Conservation (phyloP, 2,329 filamentous ascomycete genomes). For the Lachnellula willkommii region DNA sequence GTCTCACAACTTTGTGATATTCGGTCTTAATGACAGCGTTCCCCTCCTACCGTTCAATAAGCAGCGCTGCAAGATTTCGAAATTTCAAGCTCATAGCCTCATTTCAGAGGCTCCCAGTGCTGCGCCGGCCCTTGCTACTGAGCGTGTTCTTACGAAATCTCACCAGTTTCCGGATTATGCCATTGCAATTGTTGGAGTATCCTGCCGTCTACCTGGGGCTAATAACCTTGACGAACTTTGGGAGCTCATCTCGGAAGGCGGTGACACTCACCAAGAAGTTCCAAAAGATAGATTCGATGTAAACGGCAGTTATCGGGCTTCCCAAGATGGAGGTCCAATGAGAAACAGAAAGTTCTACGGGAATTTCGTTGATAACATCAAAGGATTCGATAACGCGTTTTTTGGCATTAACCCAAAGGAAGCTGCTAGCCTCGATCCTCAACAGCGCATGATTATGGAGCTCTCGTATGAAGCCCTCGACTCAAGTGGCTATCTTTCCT, state of each 20-base stretch:
- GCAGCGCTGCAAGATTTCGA: background rate
- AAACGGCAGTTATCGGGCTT: conserved; percentile 4
- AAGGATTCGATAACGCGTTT: conserved; percentile 13
- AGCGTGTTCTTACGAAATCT: too few species aligned
- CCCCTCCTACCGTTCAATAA: background rate
- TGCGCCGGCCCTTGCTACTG: too few species aligned
- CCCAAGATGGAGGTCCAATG: background rate
- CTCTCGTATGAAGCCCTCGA: conserved; percentile 8
- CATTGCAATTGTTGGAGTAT: conserved; percentile 49
- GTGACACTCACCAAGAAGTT: conserved; percentile 28
- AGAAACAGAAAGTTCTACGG: background rate
- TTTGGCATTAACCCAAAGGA: conserved; percentile 10
- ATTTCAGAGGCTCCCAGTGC: too few species aligned
- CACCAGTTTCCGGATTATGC: conserved; percentile 10
- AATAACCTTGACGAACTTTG: conserved; percentile 59
- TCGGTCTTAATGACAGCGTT: background rate
- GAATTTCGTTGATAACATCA: conserved; percentile 10
- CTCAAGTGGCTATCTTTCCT: background rate
- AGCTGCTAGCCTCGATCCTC: conserved; percentile 23
- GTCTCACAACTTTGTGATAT: background rate
- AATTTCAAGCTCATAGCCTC: background rate
- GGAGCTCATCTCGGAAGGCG: conserved; percentile 65
- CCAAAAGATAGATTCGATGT: conserved; percentile 12
- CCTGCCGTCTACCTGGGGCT: conserved; percentile 47
- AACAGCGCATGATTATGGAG: conserved; percentile 11